Evolutionary conservation across 805 yeast genomes (phyloP).

Genomic region (Wickerhamiella cacticola): DNA sequence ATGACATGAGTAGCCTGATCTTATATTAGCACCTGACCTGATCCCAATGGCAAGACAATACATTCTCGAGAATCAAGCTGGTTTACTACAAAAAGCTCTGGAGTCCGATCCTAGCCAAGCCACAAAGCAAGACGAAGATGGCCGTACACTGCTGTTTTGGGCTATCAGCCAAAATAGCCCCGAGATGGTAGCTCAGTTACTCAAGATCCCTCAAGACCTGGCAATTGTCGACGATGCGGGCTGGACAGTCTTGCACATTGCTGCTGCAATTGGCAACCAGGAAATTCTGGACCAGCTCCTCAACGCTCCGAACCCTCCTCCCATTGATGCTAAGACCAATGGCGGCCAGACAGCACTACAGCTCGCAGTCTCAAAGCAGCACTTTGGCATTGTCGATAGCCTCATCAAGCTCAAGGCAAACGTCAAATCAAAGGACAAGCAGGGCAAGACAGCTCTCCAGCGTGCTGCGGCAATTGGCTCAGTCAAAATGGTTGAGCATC

Average conservation of each 20-base stretch:
- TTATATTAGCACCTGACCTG: background rate
- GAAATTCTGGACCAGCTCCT: constrained; percentile 40
- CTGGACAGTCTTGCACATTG: constrained; percentile 82
- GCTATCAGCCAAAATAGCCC: constrained; percentile 55
- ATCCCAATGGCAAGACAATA: constrained; percentile 2
- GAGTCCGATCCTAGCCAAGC: background rate
- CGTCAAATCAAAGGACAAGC: constrained; percentile 52
- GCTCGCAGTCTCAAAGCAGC: constrained; percentile 61
- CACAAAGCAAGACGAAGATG: constrained; percentile 47
- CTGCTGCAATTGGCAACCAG: constrained; percentile 58
- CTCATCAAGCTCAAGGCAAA: constrained; percentile 52
- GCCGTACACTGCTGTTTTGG: constrained; percentile 79
- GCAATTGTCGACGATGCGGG: constrained; percentile 70
- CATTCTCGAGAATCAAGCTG: constrained; percentile 6
- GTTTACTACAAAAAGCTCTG: background rate
- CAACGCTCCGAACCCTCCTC: constrained; percentile 23
- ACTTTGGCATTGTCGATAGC: constrained; percentile 40
- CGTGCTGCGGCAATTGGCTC: constrained; percentile 77
- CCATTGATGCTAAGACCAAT: constrained; percentile 42
- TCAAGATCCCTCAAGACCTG: constrained; percentile 37
- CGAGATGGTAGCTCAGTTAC: constrained; percentile 39
- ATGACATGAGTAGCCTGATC: background rate
- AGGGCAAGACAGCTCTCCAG: constrained; percentile 56
- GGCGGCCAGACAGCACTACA: constrained; percentile 67
- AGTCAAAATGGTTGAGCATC: constrained; percentile 39